Evolutionary conservation across 371 early-diverging fungal genomes (phyloP), one percentile per base, ranked within the genome.

Genomic region (Fennellomyces sp.): DNA sequence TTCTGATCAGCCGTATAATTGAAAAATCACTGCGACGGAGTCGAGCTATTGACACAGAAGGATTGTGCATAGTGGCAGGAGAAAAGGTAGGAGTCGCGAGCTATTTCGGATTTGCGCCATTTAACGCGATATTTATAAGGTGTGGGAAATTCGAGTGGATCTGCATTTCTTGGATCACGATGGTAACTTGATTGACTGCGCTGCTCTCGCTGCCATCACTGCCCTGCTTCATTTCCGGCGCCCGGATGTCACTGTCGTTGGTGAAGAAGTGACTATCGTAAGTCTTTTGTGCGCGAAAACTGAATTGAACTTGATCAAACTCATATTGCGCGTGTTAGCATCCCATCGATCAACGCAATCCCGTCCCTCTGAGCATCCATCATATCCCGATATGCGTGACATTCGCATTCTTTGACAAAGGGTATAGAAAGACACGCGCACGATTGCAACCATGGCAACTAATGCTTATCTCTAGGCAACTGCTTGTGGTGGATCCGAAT

Each of bases 41-140:
- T 59, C 82, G 94, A 54, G 96, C 96, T 10, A 78, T 98, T 56
- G 98, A 98, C 68, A 91, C 95, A 17, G 99, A 98, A 73, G 94
- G 97, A 7, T 80, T 98, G 58, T 97, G 99, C 73, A 95, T 98
- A 54, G 80, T 96, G 31, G 91, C 96, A n/a, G 95, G 96, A 29
- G 93, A 96, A 70, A 92, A 94, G 80, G 91, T 86, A 72, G 21
- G 58, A 13, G 5, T 38, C 2, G 28, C 12, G 21, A 3, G 23
- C 19, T 33, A 23, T 51, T 17, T 12, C 10, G 17, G 4, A 48
- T 58, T n/a, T n/a, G n/a, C n/a, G n/a, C n/a, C n/a, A n/a, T n/a
- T n/a, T n/a, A n/a, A n/a, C n/a, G n/a, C n/a, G n/a, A n/a, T n/a
- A n/a, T n/a, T n/a, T n/a, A 12, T 21, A n/a, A 91, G 87, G 97